Evolutionary conservation across 1,284 basidiomycete genomes (phyloP).

Genomic region (Moesziomyces sp.): DNA sequence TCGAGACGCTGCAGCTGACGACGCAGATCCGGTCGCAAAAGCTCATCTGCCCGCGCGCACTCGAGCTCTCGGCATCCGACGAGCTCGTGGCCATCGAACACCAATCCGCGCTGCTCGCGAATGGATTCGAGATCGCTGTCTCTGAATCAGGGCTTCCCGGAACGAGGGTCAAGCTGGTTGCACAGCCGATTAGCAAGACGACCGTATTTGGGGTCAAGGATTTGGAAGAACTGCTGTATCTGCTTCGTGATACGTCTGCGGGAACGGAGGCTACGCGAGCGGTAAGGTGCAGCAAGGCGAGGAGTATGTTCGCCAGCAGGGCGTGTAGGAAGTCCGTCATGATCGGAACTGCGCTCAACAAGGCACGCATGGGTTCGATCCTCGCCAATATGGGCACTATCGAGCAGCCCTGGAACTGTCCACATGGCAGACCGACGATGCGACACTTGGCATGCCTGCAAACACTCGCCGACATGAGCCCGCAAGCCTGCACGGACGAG

Average conservation of each 20-base stretch:
- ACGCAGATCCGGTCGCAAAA: slow-evolving; percentile 88
- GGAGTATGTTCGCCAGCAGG: slow-evolving; percentile 94
- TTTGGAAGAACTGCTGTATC: slow-evolving; percentile 90
- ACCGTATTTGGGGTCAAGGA: slow-evolving; percentile 84
- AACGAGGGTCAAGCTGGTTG: slow-evolving; percentile 76
- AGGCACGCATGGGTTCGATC: slow-evolving; percentile 80
- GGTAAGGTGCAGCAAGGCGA: slow-evolving; percentile 89
- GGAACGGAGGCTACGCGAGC: slow-evolving; percentile 73
- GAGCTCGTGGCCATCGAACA: slow-evolving; percentile 90
- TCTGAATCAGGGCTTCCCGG: slow-evolving; percentile 72
- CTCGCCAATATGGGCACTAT: slow-evolving; percentile 92
- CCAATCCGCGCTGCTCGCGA: slow-evolving; percentile 79
- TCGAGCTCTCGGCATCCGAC: slow-evolving; percentile 89
- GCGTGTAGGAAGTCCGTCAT: slow-evolving; percentile 96
- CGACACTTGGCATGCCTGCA: slow-evolving; percentile 69
- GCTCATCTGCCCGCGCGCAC: slow-evolving; percentile 79
- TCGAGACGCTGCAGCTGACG: slow-evolving; percentile 88
- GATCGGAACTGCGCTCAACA: slow-evolving; percentile 86
- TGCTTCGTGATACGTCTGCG: slow-evolving; percentile 80
- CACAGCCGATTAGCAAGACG: slow-evolving; percentile 90
- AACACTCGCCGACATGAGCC: slow-evolving; percentile 6
- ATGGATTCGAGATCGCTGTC: slow-evolving; percentile 82
- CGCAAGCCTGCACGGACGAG: background rate
- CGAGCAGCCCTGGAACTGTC: slow-evolving; percentile 97
- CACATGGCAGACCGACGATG: slow-evolving; percentile 96